These are phyloP conservation scores for Mycocalia duriaeana DNA, from an alignment of 1,284 basidiomycete genomes.

Conservation along the genomic window DNA sequence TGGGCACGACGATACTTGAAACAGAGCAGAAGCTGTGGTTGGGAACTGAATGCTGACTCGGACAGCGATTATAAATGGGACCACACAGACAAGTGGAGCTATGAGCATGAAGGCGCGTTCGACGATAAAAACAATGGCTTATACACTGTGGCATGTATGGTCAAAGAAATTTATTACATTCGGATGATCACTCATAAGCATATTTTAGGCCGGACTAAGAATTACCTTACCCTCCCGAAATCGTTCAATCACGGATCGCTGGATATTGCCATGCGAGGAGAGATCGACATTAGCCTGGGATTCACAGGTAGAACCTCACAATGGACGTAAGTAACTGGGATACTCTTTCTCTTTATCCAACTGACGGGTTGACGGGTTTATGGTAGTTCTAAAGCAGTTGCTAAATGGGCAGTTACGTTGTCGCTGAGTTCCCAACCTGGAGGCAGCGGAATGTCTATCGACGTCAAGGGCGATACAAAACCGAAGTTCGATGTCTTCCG, in stretches of 20 bases:
- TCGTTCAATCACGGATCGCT: neutral
- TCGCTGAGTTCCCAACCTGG: conserved; percentile 2
- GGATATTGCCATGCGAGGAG: conserved; percentile 1
- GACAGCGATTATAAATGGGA: conserved; percentile 2
- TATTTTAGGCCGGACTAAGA: conserved; percentile 3
- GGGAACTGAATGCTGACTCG: conserved; percentile 1
- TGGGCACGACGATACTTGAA: conserved; percentile 2
- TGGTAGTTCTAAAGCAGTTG: conserved; percentile 4
- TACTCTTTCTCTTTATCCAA: neutral
- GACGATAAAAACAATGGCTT: conserved; percentile 3
- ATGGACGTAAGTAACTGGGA: neutral
- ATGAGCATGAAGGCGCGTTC: conserved; percentile 1
- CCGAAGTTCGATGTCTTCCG: conserved; percentile 4
- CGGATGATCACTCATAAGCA: neutral
- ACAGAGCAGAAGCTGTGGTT: neutral
- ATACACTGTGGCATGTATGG: conserved; percentile 4
- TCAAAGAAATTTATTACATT: neutral
- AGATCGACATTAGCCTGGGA: neutral
- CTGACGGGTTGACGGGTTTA: neutral
- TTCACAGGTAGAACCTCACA: neutral
- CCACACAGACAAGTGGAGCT: conserved; percentile 4
- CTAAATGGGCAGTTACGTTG: conserved; percentile 6
- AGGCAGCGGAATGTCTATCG: conserved; percentile 1
- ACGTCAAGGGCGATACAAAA: conserved; percentile 1
- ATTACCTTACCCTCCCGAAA: neutral